Base-by-base conservation (phyloP, 345 rosid genomes). In the Eucalyptus sideroxylon region DNA sequence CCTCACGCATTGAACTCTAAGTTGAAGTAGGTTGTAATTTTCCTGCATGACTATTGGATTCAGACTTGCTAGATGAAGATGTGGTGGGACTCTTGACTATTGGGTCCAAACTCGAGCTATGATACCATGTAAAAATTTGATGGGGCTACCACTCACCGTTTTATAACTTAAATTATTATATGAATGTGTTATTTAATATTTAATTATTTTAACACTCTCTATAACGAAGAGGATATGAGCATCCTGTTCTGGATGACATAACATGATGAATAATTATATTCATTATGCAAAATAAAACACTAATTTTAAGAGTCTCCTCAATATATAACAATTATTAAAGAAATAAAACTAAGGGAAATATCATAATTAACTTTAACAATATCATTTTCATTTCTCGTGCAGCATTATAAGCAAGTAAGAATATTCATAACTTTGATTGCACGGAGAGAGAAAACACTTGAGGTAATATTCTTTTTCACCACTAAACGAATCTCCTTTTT, bases 221-320 rank as follows among this genome's bases (percentile, higher is more conserved):
- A 8, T 3, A 53, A 53, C 3, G 2, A 53, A 19, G 2, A 19
- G 4, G 9, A 8, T 8, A 53, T 1, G 56, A 55, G 3, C 11
- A 23, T 55, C 11, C 0, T 21, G 1, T 9, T 0, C 1, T 0
- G 27, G 1, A 23, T 0, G 12, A 0, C 3, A 23, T 21, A 23
- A 23, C 60, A 56, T 21, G 60, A 23, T 56, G 12, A 56, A 2
- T 23, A 56, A 56, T 56, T 23, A 56, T 4, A 23, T 4, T 23
- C 1, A 9, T 1, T 56, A 23, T 56, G 27, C 60, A 23, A 0
- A 23, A 56, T 56, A 56, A 56, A 56, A 56, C 0, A 0, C 1
- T 4, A 0, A 56, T 9, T 0, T 23, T 0, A 55, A 23, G 12
- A 56, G 60, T 56, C 6, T 0, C 12, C 27, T 56, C 6, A 9